Evolutionary conservation across 352 stramenopile genomes (phyloP).

Genomic region (Phytophthora sojae): DNA sequence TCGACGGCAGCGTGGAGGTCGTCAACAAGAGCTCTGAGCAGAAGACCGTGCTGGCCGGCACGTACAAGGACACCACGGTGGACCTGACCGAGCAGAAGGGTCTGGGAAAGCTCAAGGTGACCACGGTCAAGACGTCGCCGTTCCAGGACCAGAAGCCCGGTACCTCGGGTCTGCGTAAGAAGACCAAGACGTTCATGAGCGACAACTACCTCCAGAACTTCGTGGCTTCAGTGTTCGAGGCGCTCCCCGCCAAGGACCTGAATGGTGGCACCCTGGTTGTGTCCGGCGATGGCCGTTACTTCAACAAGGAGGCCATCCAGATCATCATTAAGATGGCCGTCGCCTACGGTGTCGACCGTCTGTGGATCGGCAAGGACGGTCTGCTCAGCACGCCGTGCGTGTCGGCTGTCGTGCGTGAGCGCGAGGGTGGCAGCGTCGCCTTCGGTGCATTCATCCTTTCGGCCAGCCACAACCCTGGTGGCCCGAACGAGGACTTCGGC

Average conservation of each 20-base stretch:
- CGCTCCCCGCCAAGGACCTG: slow-evolving; percentile 94
- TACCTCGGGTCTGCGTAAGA: slow-evolving; percentile 98
- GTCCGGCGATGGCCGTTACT: slow-evolving; percentile 95
- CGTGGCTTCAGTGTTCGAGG: slow-evolving; percentile 97
- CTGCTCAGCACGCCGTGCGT: slow-evolving; percentile 98
- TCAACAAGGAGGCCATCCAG: slow-evolving; percentile 95
- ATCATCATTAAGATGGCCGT: slow-evolving; percentile 97
- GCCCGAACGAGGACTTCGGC: slow-evolving; percentile 98
- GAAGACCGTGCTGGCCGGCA: slow-evolving; percentile 94
- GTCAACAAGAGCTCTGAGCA: slow-evolving; percentile 96
- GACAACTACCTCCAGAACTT: slow-evolving; percentile 99
- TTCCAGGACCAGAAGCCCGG: slow-evolving; percentile 97
- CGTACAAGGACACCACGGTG: slow-evolving; percentile 95
- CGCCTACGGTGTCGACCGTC: slow-evolving; percentile 95
- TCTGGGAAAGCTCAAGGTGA: slow-evolving; percentile 91
- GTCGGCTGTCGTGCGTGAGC: slow-evolving; percentile 96
- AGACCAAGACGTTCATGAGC: slow-evolving; percentile 99
- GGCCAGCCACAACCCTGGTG: slow-evolving; percentile 98
- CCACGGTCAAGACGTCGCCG: slow-evolving; percentile 87
- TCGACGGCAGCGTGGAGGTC: slow-evolving; percentile 94
- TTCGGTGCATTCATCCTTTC: slow-evolving; percentile 98
- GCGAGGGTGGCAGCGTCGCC: slow-evolving; percentile 93
- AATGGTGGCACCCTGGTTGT: slow-evolving; percentile 96
- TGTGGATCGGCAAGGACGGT: slow-evolving; percentile 96
- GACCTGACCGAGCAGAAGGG: slow-evolving; percentile 95